phyloP scores from a whole-genome alignment of 2,329 filamentous ascomycete species.

The Monilinia fructicola region DNA sequence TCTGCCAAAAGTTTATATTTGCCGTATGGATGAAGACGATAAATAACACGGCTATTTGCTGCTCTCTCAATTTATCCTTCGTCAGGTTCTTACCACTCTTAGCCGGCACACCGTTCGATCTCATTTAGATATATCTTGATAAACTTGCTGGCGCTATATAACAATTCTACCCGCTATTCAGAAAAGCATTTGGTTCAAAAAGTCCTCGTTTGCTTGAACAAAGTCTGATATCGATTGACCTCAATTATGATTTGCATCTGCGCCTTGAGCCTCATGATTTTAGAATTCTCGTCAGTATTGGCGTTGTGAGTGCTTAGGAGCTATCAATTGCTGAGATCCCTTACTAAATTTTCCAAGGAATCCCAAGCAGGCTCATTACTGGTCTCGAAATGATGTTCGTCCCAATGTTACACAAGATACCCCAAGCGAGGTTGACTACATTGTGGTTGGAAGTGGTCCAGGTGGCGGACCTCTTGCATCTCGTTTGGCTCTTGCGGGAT shows the following conservation, averaged over 20 bases:
- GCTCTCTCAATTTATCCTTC: background rate
- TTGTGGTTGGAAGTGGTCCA: slow-evolving; percentile 54
- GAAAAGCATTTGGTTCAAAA: background rate
- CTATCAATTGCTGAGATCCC: background rate
- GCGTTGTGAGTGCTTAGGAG: slow-evolving; percentile 8
- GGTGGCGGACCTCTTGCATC: slow-evolving; percentile 52
- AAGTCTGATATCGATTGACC: background rate
- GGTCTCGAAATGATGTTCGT: slow-evolving; percentile 15
- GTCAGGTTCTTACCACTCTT: background rate
- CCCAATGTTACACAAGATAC: background rate
- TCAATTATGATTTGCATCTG: slow-evolving; percentile 3
- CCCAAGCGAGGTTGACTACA: slow-evolving; percentile 45
- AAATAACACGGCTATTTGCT: background rate
- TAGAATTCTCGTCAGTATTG: slow-evolving; percentile 12
- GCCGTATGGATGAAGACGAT: background rate
- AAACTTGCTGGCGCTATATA: background rate
- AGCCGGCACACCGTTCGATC: background rate
- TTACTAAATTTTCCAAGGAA: slow-evolving; percentile 2
- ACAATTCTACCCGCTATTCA: background rate
- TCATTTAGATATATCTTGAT: background rate
- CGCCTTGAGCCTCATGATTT: slow-evolving; percentile 4
- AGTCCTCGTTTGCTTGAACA: background rate
- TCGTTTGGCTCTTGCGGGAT: slow-evolving; percentile 51
- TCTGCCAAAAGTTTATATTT: background rate
- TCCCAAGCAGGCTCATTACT: slow-evolving; percentile 17